Base-by-base conservation (phyloP, 75 land plant genomes). In the Ceratopteris richardii region DNA sequence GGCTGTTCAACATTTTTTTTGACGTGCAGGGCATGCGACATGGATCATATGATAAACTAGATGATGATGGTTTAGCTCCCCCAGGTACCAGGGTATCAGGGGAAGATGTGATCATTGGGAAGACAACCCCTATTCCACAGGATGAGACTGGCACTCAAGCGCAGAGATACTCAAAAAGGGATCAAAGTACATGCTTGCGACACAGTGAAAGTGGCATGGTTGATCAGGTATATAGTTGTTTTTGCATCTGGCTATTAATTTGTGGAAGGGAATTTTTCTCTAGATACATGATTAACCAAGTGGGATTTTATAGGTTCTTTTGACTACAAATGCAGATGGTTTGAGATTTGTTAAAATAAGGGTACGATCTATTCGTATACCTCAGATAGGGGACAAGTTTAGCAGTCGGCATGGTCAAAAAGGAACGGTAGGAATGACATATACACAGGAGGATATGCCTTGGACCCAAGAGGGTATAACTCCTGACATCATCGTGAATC, bases 181-280 rank as follows among this genome's bases (percentile, higher is more conserved):
- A 95, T 78, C 99, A 95, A 73, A 95, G 99, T 66, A 95, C 87
- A 29, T 76, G 87, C 57, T 77, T 95, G 57, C 83, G 99, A 20
- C 99, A 95, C 53, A 95, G 99, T 84, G 99, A 95, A 80, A 95
- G 82, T 71, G 99, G 99, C 25, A 90, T 90, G 82, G 96, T 95
- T 25, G 99, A 95, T 67, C 99, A 95, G 82, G 96, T 90, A 68
- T 4, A 12, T 29, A n/a, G 29, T 11, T 27, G 12, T 2, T 58
- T 23, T 36, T 57, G 56, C 2, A 9, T 17, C 17, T 17, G 7
- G 28, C 31, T 54, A 13, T 10, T n/a, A n/a, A n/a, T n/a, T n/a
- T n/a, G n/a, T n/a, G n/a, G n/a, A n/a, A n/a, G n/a, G n/a, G n/a
- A n/a, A n/a, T n/a, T 10, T 6, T 55, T 11, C 9, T 18, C 18